A percentile compares a stretch with the other conserved stretches of the same genome.
phyloP scores from a whole-genome alignment of 2,329 filamentous ascomycete species.

The Xylaria sp. region DNA sequence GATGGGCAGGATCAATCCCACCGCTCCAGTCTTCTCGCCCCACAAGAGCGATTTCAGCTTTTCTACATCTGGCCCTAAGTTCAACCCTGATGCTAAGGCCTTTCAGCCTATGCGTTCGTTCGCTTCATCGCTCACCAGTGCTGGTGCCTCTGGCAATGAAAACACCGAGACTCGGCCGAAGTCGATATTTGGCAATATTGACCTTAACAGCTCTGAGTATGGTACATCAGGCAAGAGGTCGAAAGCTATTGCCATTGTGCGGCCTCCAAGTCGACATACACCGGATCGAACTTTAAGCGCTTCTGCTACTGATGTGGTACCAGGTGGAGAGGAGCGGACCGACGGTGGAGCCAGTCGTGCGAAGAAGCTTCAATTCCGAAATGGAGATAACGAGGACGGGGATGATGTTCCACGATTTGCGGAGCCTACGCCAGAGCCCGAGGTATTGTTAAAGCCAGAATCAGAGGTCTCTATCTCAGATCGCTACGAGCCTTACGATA shows the following conservation, averaged over 20 bases:
- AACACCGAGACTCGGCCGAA: constrained; percentile 54
- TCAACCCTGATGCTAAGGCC: constrained; percentile 79
- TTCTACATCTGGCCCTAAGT: constrained; percentile 71
- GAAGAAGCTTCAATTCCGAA: constrained; percentile 74
- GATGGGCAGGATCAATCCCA: constrained; percentile 70
- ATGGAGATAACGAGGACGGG: constrained; percentile 67
- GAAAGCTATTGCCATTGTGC: constrained; percentile 85
- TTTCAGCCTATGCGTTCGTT: constrained; percentile 73
- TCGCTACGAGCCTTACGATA: constrained; percentile 24
- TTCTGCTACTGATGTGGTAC: constrained; percentile 42
- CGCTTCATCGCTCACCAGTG: constrained; percentile 60
- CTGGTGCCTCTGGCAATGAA: constrained; percentile 57
- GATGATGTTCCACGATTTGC: constrained; percentile 83
- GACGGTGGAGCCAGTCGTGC: constrained; percentile 75
- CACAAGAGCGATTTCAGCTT: constrained; percentile 65
- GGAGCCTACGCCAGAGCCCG: constrained; percentile 55
- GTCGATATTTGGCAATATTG: constrained; percentile 77
- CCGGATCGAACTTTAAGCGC: constrained; percentile 28
- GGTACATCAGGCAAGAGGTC: constrained; percentile 75
- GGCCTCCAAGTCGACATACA: constrained; percentile 65
- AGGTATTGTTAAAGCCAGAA: constrained; percentile 48
- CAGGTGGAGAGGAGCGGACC: constrained; percentile 66
- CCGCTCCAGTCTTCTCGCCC: constrained; percentile 77
- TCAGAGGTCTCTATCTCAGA: constrained; percentile 34
- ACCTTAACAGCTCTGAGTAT: constrained; percentile 69